Evolutionary conservation across 495 filamentous ascomycete species (phyloP).

Genomic region (Penicillium argentinense): DNA sequence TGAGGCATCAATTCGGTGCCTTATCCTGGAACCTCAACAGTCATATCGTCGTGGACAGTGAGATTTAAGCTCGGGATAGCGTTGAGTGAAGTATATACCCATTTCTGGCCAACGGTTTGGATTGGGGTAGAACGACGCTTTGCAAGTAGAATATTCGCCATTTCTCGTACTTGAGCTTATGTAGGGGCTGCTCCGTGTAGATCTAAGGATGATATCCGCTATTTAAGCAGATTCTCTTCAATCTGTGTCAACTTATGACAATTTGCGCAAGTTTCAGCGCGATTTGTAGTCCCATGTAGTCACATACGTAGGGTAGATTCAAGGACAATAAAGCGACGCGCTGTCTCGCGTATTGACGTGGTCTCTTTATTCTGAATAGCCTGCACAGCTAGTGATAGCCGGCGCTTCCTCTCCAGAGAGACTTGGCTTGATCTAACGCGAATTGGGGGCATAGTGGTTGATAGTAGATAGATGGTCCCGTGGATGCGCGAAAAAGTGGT

Average conservation of each 20-base stretch:
- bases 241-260: constrained; percentile 2
- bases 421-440: not conserved
- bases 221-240: constrained; percentile 6
- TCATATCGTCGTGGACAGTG: constrained; percentile 1
- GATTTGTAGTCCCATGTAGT: not conserved
- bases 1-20: no score
- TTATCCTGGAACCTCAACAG: no score
- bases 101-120: not conserved
- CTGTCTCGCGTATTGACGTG: not conserved
- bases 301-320: not conserved
- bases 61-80: not conserved
- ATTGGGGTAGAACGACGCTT: not conserved
- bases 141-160: constrained; percentile 4
- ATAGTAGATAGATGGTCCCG: not conserved
- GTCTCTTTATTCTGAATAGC: constrained; percentile 5
- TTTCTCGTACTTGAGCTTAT: not conserved
- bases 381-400: constrained; percentile 2
- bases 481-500: not conserved
- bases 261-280: not conserved
- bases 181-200: constrained; percentile 5
- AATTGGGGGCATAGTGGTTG: constrained; percentile 8
- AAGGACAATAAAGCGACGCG: not conserved
- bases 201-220: constrained; percentile 8
- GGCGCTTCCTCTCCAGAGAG: not conserved
- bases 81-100: not conserved